Evolutionary conservation across 495 filamentous ascomycete species (phyloP), one percentile per base, ranked within the genome.

Genomic region (Articulospora tetracladia): DNA sequence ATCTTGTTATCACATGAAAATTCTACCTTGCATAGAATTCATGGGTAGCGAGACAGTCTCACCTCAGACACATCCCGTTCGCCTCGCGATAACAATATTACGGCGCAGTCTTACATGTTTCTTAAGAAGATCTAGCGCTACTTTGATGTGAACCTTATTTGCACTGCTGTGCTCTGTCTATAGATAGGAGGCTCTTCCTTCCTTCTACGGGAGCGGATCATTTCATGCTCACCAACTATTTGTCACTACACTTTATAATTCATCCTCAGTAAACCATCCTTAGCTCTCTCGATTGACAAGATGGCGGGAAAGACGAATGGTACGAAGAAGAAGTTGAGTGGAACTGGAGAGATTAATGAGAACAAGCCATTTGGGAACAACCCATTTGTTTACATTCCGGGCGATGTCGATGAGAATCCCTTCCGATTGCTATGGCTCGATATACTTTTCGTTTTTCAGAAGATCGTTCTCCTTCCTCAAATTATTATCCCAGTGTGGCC

Each of bases 401-500:
- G 48, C 2, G 61, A 63, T 26, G 44, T 59, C 39, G 59, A 61
- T 53, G 15, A 41, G 19, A 49, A 58, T 17, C 61, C 61, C 10
- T 48, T 58, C 17, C 55, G 55, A 13, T 22, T 58, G 0, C 27
- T 62, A 7, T 62, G 47, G 47, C 8, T 57, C 52, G 85, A 88
- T 57, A 61, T 86, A 23, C 66, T 69, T 36, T 76, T 83, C 48
- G 78, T 83, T 61, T 69, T 86, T 57, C 69, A 67, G 12, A 77
- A 75, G 62, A 51, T 73, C 41, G 78, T 74, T 74, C 70, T 77
- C 1, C 65, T 86, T 4, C 83, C 81, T 11, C 72, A 73, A 23
- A 70, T 86, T 17, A 23, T 87, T 1, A 67, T 77, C 30, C 84
- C 84, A 3, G 48, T 83, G 12, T 55, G 66, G 4, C 74, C 83